Evolutionary conservation across 83 land plant genomes (phyloP).

Genomic region (Isoetes engelmannii): DNA sequence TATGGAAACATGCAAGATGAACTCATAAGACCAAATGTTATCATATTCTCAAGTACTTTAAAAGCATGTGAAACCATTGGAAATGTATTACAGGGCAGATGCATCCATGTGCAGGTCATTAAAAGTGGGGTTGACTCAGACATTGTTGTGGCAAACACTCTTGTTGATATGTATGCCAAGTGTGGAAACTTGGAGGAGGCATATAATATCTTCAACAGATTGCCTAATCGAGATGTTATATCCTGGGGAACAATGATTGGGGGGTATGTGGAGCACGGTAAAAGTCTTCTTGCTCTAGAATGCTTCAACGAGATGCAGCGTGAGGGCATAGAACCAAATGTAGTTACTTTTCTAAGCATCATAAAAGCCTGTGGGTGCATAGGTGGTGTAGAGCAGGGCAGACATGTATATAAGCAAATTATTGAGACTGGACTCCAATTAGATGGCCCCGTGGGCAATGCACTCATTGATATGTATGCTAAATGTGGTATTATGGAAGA

Average conservation of each 20-base stretch:
- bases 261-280: not conserved
- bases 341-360: too few relatives aligned
- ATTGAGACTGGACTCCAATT: too few relatives aligned
- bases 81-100: not conserved
- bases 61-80: not conserved
- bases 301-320: not conserved
- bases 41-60: not conserved
- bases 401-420: too few relatives aligned
- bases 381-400: too few relatives aligned
- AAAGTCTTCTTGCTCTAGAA: not conserved
- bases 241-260: slow-evolving; percentile 2
- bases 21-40: not conserved
- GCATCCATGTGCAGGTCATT: not conserved
- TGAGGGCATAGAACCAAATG: not conserved
- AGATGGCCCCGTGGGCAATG: too few relatives aligned
- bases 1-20: not conserved
- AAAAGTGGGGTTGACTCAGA: not conserved
- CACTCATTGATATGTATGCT: too few relatives aligned
- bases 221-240: slow-evolving; percentile 9
- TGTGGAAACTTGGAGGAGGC: slow-evolving; percentile 2
- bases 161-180: slow-evolving; percentile 6
- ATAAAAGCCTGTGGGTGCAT: not conserved
- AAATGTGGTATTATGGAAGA: too few relatives aligned
- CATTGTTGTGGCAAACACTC: slow-evolving; percentile 6
- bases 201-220: not conserved